Percentiles rank a stretch among this genome's conserved stretches.
Conservation (phyloP, 352 stramenopile genomes). For the Phytophthora ramorum region DNA sequence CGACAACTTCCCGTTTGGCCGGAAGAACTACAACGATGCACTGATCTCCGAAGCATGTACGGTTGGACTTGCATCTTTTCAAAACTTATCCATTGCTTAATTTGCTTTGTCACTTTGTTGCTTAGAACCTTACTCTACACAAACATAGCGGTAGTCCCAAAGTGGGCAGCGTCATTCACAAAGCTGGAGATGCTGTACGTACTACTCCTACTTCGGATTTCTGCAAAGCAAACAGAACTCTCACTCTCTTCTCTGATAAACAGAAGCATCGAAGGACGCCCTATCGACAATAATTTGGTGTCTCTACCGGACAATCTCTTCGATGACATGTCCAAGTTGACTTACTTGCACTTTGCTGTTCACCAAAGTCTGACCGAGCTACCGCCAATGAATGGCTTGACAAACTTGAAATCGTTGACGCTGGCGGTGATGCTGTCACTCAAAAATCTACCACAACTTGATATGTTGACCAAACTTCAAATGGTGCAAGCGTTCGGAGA, state of each 20-base stretch:
- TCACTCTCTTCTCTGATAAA: not conserved
- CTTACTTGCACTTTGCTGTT: slow-evolving; percentile 30
- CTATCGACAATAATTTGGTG: slow-evolving; percentile 12
- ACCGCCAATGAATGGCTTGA: slow-evolving; percentile 17
- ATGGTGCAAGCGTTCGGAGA: not conserved
- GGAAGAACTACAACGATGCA: slow-evolving; percentile 24
- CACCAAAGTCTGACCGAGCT: slow-evolving; percentile 23
- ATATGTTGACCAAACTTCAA: not conserved
- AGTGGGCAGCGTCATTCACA: slow-evolving; percentile 16
- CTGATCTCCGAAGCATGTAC: slow-evolving; percentile 27
- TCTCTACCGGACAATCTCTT: slow-evolving; percentile 34
- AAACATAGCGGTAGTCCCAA: slow-evolving; percentile 21
- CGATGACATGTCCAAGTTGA: slow-evolving; percentile 27
- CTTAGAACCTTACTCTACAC: slow-evolving; percentile 27
- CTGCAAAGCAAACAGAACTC: not conserved
- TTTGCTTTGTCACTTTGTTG: not conserved
- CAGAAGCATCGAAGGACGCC: slow-evolving; percentile 35
- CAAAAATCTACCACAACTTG: slow-evolving; percentile 7
- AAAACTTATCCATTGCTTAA: not conserved
- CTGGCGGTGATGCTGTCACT: slow-evolving; percentile 15
- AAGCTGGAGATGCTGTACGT: slow-evolving; percentile 40
- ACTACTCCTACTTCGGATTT: too few species aligned
- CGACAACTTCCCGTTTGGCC: slow-evolving; percentile 13
- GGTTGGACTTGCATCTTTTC: not conserved
- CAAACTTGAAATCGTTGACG: slow-evolving; percentile 30